Percentiles rank a stretch among this genome's conserved stretches.
These are phyloP conservation scores for Perilla frutescens DNA, from an alignment of 257 asterid genomes.

Conservation along the genomic window DNA sequence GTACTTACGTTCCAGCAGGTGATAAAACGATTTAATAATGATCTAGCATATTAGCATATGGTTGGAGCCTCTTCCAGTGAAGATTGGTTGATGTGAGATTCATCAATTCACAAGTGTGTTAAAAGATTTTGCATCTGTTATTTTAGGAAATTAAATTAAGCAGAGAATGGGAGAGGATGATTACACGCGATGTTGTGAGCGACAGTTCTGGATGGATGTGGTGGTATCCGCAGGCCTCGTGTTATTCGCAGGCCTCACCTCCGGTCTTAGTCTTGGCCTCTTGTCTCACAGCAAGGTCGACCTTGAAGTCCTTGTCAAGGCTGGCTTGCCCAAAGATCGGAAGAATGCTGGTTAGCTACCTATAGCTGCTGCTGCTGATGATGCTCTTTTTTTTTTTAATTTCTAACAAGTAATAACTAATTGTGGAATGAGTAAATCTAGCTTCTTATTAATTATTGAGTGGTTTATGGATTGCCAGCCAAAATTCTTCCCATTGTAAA, in stretches of 20 bases:
- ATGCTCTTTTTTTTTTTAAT: too few relatives aligned
- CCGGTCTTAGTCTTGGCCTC: slow-evolving; percentile 49
- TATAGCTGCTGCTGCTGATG: too few relatives aligned
- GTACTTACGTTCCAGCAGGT: too few relatives aligned
- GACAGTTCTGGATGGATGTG: slow-evolving; percentile 34
- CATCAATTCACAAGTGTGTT: not conserved
- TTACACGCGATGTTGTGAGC: slow-evolving; percentile 35
- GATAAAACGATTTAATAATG: too few relatives aligned
- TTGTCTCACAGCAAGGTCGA: slow-evolving; percentile 47
- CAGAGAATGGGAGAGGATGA: slow-evolving; percentile 31
- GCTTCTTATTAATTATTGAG: too few relatives aligned
- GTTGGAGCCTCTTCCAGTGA: not conserved
- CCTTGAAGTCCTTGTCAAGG: slow-evolving; percentile 48
- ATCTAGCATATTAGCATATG: not conserved
- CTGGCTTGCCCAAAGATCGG: slow-evolving; percentile 45
- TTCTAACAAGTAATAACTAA: too few relatives aligned
- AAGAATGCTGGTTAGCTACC: slow-evolving; percentile 41
- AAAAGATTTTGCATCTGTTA: too few relatives aligned
- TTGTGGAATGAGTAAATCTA: too few relatives aligned
- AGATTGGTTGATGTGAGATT: not conserved
- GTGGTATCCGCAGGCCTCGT: slow-evolving; percentile 36
- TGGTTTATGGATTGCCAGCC: slow-evolving; percentile 6
- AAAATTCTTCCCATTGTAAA: slow-evolving; percentile 46
- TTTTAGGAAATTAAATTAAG: not conserved
- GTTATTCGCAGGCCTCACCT: slow-evolving; percentile 44